A percentile compares a stretch with the other conserved stretches of the same genome.
These are phyloP conservation scores for Sphaerostilbella broomeana DNA, from an alignment of 2,329 filamentous ascomycete species.

Conservation along the genomic window DNA sequence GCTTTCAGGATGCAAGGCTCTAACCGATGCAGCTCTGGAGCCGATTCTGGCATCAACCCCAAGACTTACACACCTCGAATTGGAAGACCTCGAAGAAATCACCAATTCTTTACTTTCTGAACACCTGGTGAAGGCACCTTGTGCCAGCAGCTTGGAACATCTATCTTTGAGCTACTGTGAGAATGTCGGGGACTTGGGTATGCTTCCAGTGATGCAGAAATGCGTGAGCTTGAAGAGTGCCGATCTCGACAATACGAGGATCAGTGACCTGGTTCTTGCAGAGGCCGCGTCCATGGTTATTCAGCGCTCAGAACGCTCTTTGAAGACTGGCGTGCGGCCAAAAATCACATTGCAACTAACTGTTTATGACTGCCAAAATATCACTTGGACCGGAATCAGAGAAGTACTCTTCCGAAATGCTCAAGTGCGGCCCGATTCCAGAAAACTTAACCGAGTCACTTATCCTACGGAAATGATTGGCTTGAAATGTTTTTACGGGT, in stretches of 20 bases:
- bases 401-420: slow-evolving; percentile 83
- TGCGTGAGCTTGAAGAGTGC: slow-evolving; percentile 64
- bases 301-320: slow-evolving; percentile 47
- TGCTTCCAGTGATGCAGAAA: slow-evolving; percentile 73
- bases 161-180: slow-evolving; percentile 89
- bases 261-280: slow-evolving; percentile 77
- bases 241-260: slow-evolving; percentile 88
- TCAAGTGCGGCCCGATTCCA: slow-evolving; percentile 52
- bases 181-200: slow-evolving; percentile 71
- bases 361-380: slow-evolving; percentile 84
- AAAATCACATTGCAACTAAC: slow-evolving; percentile 65
- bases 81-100: slow-evolving; percentile 76
- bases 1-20: slow-evolving; percentile 65
- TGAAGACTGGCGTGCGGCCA: slow-evolving; percentile 36
- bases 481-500: slow-evolving; percentile 91
- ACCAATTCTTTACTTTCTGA: slow-evolving; percentile 68
- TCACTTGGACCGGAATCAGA: slow-evolving; percentile 87
- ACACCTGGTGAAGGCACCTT: slow-evolving; percentile 69
- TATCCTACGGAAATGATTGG: slow-evolving; percentile 75
- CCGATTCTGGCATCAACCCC: slow-evolving; percentile 69
- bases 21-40: slow-evolving; percentile 68
- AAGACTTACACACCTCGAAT: slow-evolving; percentile 74
- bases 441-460: slow-evolving; percentile 34
- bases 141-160: slow-evolving; percentile 64
- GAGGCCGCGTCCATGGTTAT: slow-evolving; percentile 80